Conservation (phyloP, 1,139 yeast genomes). For the Arxiozyma heterogenica region DNA sequence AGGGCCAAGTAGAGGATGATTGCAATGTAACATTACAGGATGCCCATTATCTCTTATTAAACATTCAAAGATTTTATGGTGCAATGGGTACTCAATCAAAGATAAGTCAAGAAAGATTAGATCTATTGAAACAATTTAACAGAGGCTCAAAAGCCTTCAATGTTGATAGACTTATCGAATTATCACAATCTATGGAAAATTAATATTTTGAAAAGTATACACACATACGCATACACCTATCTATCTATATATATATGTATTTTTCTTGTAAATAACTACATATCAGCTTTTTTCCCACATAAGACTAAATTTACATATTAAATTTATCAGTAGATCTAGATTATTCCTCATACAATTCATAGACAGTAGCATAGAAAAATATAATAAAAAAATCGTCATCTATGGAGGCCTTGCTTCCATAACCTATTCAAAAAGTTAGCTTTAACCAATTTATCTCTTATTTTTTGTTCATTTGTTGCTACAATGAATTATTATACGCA, state of each 20-base stretch:
- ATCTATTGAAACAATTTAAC: constrained; percentile 59
- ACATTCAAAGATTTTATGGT: constrained; percentile 84
- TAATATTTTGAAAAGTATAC: constrained; percentile 11
- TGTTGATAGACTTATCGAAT: constrained; percentile 56
- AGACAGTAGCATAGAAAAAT: not conserved
- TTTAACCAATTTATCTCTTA: too few relatives aligned
- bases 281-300: too few relatives aligned
- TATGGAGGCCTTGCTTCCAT: not conserved
- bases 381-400: not conserved
- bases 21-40: constrained; percentile 52
- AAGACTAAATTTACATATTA: too few relatives aligned
- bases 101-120: constrained; percentile 42
- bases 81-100: constrained; percentile 41
- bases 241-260: not conserved
- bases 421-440: not conserved
- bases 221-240: not conserved
- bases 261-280: too few relatives aligned
- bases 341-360: not conserved
- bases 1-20: constrained; percentile 73
- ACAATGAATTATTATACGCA: too few relatives aligned
- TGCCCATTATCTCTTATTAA: constrained; percentile 69
- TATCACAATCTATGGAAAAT: constrained; percentile 63
- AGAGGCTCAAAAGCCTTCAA: constrained; percentile 55
- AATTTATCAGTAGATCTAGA: too few relatives aligned
- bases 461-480: too few relatives aligned